Evolutionary conservation across 176 grass and related monocot genomes (phyloP).

Genomic region (Echinochloa phyllopogon): DNA sequence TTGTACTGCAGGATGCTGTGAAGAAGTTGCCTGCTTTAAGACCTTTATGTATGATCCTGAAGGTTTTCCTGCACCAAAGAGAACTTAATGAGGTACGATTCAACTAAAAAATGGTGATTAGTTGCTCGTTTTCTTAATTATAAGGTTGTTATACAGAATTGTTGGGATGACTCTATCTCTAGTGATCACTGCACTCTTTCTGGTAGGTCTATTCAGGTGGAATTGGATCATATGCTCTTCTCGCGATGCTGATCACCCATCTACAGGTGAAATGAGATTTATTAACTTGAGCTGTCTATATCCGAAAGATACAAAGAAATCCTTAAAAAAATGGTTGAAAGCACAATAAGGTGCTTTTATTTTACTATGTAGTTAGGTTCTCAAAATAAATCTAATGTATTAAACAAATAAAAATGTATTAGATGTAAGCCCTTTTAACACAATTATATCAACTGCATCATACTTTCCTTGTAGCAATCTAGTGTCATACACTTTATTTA

Average conservation of each 20-base stretch:
- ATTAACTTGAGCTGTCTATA: neutral
- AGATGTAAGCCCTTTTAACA: conserved; percentile 16
- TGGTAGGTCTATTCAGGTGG: conserved; percentile 93
- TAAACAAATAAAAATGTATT: neutral
- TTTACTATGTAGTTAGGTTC: neutral
- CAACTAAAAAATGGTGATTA: conserved; percentile 1
- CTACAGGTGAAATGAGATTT: conserved; percentile 64
- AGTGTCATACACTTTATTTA: neutral
- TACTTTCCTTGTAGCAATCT: neutral
- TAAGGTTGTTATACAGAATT: neutral
- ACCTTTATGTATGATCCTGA: conserved; percentile 91
- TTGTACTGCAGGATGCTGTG: conserved; percentile 65
- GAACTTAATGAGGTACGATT: conserved; percentile 93
- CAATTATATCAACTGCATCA: conserved; percentile 17
- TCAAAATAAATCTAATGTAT: conserved; percentile 2
- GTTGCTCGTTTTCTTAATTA: conserved; percentile 2
- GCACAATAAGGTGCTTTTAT: neutral
- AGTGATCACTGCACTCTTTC: conserved; percentile 18
- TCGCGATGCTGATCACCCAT: conserved; percentile 91
- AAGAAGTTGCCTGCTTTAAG: conserved; percentile 88
- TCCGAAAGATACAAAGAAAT: neutral
- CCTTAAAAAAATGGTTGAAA: conserved; percentile 2
- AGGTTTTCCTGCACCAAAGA: conserved; percentile 99
- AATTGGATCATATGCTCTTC: conserved; percentile 98
- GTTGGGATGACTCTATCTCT: neutral